A percentile compares a stretch with the other conserved stretches of the same genome.
phyloP scores from a whole-genome alignment of 768 basidiomycete genomes.

The Mycena sanguinolenta region DNA sequence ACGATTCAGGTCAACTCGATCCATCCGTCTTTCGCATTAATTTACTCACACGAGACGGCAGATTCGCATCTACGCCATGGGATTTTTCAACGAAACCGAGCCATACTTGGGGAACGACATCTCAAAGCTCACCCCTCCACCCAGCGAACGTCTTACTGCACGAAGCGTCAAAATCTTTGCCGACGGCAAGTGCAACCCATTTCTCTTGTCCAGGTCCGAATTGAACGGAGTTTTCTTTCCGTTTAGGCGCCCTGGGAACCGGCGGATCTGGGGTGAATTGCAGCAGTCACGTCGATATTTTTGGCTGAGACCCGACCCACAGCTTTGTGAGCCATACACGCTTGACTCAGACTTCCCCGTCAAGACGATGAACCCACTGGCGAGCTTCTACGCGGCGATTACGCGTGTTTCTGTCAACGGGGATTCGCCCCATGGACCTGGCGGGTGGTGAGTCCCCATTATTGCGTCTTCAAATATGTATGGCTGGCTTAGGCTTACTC shows the following conservation, averaged over 20 bases:
- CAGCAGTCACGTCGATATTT: neutral
- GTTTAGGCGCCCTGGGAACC: constrained; percentile 7
- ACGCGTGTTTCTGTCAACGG: constrained; percentile 80
- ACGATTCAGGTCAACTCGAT: constrained; percentile 79
- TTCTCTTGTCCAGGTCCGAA: neutral
- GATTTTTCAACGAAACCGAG: constrained; percentile 61
- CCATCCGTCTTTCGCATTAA: neutral
- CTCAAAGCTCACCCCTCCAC: constrained; percentile 70
- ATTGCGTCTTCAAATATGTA: neutral
- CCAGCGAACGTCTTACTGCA: constrained; percentile 65
- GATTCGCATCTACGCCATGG: constrained; percentile 76
- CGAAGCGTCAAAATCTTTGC: constrained; percentile 81
- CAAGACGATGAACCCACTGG: constrained; percentile 89
- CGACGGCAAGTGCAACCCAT: constrained; percentile 75
- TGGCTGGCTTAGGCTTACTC: too few relatives aligned
- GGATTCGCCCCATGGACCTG: constrained; percentile 85
- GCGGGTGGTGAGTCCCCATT: constrained; percentile 79
- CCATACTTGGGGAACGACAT: constrained; percentile 78
- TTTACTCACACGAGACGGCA: constrained; percentile 38
- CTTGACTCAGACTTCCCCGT: constrained; percentile 97
- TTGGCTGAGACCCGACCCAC: neutral
- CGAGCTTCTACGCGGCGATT: constrained; percentile 92
- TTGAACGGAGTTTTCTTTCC: too few relatives aligned
- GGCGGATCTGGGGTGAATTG: constrained; percentile 18
- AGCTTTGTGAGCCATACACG: constrained; percentile 75